Base-by-base conservation (phyloP, 495 filamentous ascomycete species). In the Tuber magnatum region DNA sequence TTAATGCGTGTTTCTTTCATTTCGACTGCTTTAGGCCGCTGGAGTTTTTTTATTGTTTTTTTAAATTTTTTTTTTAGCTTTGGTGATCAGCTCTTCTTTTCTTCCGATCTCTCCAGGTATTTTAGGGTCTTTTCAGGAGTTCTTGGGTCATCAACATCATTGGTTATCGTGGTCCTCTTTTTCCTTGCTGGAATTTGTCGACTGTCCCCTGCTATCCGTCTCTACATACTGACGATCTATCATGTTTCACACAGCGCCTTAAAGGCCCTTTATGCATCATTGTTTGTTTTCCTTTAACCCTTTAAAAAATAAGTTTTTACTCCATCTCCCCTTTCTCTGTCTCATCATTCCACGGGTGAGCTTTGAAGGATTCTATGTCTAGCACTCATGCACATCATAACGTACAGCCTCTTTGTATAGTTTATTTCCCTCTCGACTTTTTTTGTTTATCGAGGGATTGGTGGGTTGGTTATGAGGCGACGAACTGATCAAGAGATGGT, bases 71-170 rank as follows among this genome's bases (percentile, higher is more conserved):
- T 77, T 73, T 78, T 73, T 73, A 78, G 73, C 43, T 72, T 38
- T 41, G 41, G 42, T 56, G 28, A n/a, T 56, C 35, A 46, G 22
- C 43, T 70, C 65, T 65, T 73, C 68, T 71, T 43, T 32, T 76
- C 41, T 76, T 77, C 71, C 28, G 72, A 78, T 79, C 48, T 75
- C 76, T 79, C 76, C 77, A 79, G 70, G 70, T 65, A 79, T 79
- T 79, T 75, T 79, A 79, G 77, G 77, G 77, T 79, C 76, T 77
- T 75, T 79, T 79, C 72, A 70, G 77, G 77, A 79, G 77, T 79
- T 79, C 73, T 79, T 79, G 73, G 77, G 76, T 79, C 77, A 79
- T 79, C 77, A 79, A 61, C 43, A 70, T 43, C 75, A 76, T 74
- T 65, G 56, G 56, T 65, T 65, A 65, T 65, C 56, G 28, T 32